Base-by-base conservation (phyloP, 2,329 filamentous ascomycete genomes). In the Aspergillus luchuensis region DNA sequence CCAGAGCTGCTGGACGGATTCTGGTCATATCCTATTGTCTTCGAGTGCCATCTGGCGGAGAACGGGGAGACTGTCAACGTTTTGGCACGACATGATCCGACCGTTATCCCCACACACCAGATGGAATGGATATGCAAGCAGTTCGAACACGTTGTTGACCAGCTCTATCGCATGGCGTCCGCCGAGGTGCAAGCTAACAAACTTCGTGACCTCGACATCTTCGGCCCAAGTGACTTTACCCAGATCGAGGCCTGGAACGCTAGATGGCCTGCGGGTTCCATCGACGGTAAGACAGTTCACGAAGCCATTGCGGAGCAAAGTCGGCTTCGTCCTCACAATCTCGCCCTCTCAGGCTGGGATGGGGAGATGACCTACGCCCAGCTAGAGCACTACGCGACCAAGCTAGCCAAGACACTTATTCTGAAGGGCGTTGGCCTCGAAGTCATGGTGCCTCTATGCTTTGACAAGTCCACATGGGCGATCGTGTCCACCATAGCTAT, bases 301-400 rank as follows among this genome's bases (percentile, higher is more conserved):
- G 23, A 50, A 25, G 48, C 30, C 23, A 50, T 50, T 7, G 48
- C 25, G 5, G 48, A 50, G 2, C 48, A 33, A 17, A 17, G 25
- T n/a, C 48, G 25, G 5, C 48, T 50, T 19, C 45, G 28, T 25
- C 55, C 55, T 36, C 41, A 50, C 4, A 21, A 17, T 3, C 30
- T 21, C 13, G 55, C 55, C 39, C 41, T 57, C 13, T 28, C 19
- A 23, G 55, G 41, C 30, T 57, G 55, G 55, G 55, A 57, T 41
- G 55, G 55, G 2, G 47, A 43, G 1, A 30, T 48, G 25, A 57
- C 55, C 8, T 57, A 57, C 45, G 21, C 21, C 15, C 41, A 50
- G 2, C 30, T 57, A 10, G 43, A 38, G 33, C 23, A 49, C 30
- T 28, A 48, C 13, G 47, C 55, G 21, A 49, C 45, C 4, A 43